Evolutionary conservation across 768 basidiomycete genomes (phyloP), one percentile per base, ranked within the genome.

Genomic region (Paxillus rubicundulus): DNA sequence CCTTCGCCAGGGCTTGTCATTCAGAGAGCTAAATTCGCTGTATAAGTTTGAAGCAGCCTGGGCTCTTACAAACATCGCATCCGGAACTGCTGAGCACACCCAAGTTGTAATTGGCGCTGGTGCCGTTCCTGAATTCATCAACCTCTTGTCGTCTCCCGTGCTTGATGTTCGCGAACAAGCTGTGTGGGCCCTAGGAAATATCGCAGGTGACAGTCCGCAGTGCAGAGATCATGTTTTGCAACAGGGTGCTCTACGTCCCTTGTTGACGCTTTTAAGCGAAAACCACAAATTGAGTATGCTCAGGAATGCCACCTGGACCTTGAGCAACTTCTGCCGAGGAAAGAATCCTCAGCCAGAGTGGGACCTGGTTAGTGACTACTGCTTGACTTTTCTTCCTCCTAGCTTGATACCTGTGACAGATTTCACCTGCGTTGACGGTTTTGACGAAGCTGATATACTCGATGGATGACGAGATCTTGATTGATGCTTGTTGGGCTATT

Each of bases 401-500:
- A 34, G 10, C 10, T 55, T 61, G 50, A 61, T 58, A 18, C 37
- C n/a, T 43, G 52, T 34, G 14, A 53, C 58, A 98, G 96, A 98
- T 99, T 66, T 92, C 93, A 8, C 97, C 97, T 17, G 96, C 97
- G 39, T 77, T 99, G 49, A 89, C 91, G n/a, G 91, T 97, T 51
- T 78, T 99, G 58, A 97, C 95, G 49, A 99, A 99, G 73, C 75
- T 99, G 62, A 98, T 99, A 72, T 98, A 98, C 74, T 98, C 96
- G 28, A 81, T 98, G 64, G 97, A 99, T 68, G 97, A 98, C 64
- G 97, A 99, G 73, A 98, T 98, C 61, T 76, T 99, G 64, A 99
- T 99, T 65, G 97, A 99, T 70, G 97, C 97, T 13, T 99, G 97
- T 79, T 99, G 97, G 97, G 97, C 97, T 24, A 96, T 99, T 70